Percentiles rank a stretch among this genome's conserved stretches.
These are phyloP conservation scores for Talaromyces wortmannii DNA, from an alignment of 495 filamentous ascomycete species.

Conservation along the genomic window DNA sequence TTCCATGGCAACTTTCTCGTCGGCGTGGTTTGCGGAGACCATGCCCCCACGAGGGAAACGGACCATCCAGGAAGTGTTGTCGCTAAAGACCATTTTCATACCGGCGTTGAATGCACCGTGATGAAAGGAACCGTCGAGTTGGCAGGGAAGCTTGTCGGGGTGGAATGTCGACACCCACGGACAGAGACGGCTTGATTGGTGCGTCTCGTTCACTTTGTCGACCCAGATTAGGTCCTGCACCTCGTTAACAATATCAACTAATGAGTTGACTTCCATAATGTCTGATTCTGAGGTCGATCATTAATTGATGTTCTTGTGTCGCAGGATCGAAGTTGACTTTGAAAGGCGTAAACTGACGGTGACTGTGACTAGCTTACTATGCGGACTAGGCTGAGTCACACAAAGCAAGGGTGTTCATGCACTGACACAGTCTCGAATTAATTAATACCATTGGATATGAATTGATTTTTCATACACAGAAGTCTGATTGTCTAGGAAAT, in stretches of 20 bases:
- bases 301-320: no score
- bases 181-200: constrained; percentile 19
- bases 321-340: no score
- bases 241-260: constrained; percentile 16
- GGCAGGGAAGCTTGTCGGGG: constrained; percentile 23
- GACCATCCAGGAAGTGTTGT: constrained; percentile 26
- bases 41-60: constrained; percentile 29
- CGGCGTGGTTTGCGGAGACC: constrained; percentile 18
- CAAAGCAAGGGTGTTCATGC: no score
- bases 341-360: no score
- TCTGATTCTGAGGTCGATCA: not conserved
- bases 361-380: no score
- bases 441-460: no score
- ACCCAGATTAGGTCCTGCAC: constrained; percentile 23
- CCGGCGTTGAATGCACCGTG: constrained; percentile 29
- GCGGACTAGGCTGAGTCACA: no score
- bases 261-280: constrained; percentile 18
- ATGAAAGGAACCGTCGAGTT: constrained; percentile 22
- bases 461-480: no score
- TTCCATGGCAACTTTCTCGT: constrained; percentile 39
- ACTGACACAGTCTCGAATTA: no score
- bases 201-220: constrained; percentile 24
- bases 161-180: constrained; percentile 32
- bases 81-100: constrained; percentile 24
- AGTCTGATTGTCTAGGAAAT: no score